Conservation (phyloP, 148 eudicot genomes). For the Salicornia ramosissima region DNA sequence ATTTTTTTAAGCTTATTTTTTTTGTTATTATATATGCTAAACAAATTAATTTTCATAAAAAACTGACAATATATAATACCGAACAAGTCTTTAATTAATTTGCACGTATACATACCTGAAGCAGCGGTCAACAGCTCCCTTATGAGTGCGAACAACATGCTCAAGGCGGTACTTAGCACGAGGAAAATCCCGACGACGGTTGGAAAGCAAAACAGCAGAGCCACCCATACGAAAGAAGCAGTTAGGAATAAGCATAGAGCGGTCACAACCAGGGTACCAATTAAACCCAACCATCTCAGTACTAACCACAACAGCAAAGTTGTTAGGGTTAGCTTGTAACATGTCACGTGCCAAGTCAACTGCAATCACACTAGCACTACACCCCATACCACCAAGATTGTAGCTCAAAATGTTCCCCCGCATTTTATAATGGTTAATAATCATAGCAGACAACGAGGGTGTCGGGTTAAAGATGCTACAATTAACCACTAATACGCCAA, state of each 20-base stretch:
- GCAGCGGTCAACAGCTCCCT: conserved; percentile 85
- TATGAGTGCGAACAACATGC: conserved; percentile 89
- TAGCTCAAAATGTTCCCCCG: conserved; percentile 87
- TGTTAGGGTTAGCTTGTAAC: conserved; percentile 90
- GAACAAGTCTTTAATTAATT: too few relatives aligned
- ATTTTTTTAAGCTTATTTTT: too few relatives aligned
- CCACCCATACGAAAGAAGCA: conserved; percentile 96
- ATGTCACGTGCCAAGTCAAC: conserved; percentile 85
- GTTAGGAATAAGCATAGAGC: conserved; percentile 90
- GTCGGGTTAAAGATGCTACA: conserved; percentile 99
- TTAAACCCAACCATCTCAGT: conserved; percentile 92
- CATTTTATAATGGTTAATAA: conserved; percentile 94
- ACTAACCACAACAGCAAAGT: conserved; percentile 80
- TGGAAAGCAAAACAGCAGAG: conserved; percentile 77
- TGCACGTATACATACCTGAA: conserved; percentile 51
- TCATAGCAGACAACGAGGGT: conserved; percentile 94
- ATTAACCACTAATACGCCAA: conserved; percentile 87
- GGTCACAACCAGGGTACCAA: conserved; percentile 79
- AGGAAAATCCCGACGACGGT: conserved; percentile 70
- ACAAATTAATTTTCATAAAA: too few relatives aligned
- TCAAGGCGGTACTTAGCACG: conserved; percentile 88
- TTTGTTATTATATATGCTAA: too few relatives aligned
- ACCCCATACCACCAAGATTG: conserved; percentile 96
- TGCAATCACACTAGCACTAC: conserved; percentile 80
- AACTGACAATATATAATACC: too few relatives aligned